Conservation (phyloP, 1,284 basidiomycete genomes). For the Cutaneotrichosporon daszewskae region DNA sequence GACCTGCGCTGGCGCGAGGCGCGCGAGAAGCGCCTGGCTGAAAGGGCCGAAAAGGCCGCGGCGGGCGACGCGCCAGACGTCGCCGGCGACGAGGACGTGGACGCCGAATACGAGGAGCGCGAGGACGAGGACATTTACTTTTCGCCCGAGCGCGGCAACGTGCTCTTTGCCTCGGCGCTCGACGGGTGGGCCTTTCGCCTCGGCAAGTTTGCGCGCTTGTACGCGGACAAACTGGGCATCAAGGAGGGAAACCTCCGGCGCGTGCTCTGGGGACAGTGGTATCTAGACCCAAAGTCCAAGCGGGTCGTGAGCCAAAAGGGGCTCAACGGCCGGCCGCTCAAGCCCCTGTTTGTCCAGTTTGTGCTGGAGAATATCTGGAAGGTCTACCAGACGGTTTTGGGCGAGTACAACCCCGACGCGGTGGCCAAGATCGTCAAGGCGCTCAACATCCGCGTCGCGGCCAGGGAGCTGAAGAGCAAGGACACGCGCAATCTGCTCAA, state of each 20-base stretch:
- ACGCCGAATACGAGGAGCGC: constrained; percentile 72
- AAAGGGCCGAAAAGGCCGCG: constrained; percentile 58
- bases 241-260: constrained; percentile 79
- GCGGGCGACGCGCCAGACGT: constrained; percentile 26
- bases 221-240: constrained; percentile 84
- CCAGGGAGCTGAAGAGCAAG: constrained; percentile 87
- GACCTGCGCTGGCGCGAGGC: constrained; percentile 91
- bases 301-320: constrained; percentile 87
- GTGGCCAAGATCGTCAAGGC: constrained; percentile 81
- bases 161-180: constrained; percentile 92
- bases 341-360: constrained; percentile 98
- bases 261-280: constrained; percentile 97
- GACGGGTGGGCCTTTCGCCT: constrained; percentile 98
- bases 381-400: constrained; percentile 80
- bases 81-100: constrained; percentile 45
- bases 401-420: constrained; percentile 80
- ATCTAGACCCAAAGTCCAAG: constrained; percentile 94
- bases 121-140: constrained; percentile 99
- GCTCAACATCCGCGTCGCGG: constrained; percentile 75
- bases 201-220: constrained; percentile 87
- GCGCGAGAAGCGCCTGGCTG: constrained; percentile 70
- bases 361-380: constrained; percentile 97
- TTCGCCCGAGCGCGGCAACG: constrained; percentile 90
- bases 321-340: constrained; percentile 71
- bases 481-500: constrained; percentile 78